phyloP scores from a whole-genome alignment of 768 basidiomycete genomes.

The Dictyophora rubrovolvata region DNA sequence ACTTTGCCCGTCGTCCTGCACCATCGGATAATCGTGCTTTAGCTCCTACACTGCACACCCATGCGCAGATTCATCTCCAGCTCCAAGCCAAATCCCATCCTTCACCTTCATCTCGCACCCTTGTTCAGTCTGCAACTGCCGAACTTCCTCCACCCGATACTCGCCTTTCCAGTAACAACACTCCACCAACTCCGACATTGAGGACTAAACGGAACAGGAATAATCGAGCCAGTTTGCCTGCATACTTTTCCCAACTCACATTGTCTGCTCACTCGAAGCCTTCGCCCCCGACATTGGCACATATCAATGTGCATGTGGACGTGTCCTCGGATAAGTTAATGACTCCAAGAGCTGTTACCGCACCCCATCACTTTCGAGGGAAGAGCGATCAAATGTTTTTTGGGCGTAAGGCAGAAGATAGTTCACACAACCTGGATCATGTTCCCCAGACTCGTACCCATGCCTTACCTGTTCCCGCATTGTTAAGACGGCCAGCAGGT shows the following conservation, averaged over 20 bases:
- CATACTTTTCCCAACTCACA: constrained; percentile 59
- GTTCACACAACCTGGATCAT: background rate
- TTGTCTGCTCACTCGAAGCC: background rate
- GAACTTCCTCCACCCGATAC: constrained; percentile 20
- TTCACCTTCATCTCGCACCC: constrained; percentile 5
- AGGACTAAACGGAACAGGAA: constrained; percentile 37
- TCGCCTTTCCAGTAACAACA: constrained; percentile 13
- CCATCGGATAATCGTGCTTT: constrained; percentile 50
- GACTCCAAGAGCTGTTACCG: background rate
- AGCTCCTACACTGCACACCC: constrained; percentile 49
- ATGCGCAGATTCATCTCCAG: constrained; percentile 27
- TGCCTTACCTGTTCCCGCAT: background rate
- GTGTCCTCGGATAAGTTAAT: background rate
- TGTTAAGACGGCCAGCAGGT: background rate
- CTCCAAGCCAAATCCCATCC: constrained; percentile 11
- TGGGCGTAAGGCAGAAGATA: background rate
- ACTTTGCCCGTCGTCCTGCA: constrained; percentile 23
- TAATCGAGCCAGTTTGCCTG: constrained; percentile 64
- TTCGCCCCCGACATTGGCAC: background rate
- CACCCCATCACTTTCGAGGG: background rate
- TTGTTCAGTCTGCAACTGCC: background rate
- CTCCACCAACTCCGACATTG: constrained; percentile 12
- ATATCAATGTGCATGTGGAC: background rate
- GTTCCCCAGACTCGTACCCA: background rate
- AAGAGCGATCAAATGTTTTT: constrained; percentile 1